Base-by-base conservation (phyloP, 176 grass and related monocot species). In the Pontederia paniculata region DNA sequence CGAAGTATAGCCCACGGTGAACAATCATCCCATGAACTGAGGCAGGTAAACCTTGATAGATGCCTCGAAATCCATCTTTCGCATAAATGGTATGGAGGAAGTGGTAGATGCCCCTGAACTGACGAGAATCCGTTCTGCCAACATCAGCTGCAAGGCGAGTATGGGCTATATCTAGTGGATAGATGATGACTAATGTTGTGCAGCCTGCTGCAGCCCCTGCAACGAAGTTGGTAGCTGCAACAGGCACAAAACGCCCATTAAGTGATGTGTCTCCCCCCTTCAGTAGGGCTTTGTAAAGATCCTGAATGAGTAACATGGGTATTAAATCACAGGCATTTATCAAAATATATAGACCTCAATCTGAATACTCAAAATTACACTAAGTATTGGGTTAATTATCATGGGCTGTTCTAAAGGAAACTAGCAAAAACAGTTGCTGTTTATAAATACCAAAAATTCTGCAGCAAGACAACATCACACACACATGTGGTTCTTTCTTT, bases 81-180 rank as follows among this genome's bases (percentile, higher is more conserved):
- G 65, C 77, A 78, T 98, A 84, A 18, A 91, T 77, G 12, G 94
- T 91, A 21, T 74, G 80, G n/a, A 93, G 72, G 69, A 98, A 98
- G 69, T 98, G 86, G 23, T 58, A 65, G 52, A 98, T 98, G 58
- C 94, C 94, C 55, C 69, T 87, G 80, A 98, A 98, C 60, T 98
- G 94, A 37, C 94, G 94, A 25, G 66, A 74, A 18, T 79, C 83
- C 8, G 74, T 81, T 42, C 48, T 60, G 13, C 94, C 94, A 9
- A 98, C 50, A 57, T 98, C 94, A 20, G 94, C 94, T 20, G 94
- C 94, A 52, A 93, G 78, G 23, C 94, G 86, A 11, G 94, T 98
- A 50, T 98, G 94, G 15, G 94, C 83, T 17, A 98, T 98, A 70
- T 98, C 94, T 4, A 98, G 81, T 2, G 94, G 94, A 45, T 98